Conservation (phyloP, 164 flowering plant species). For the Vitis rupestris region DNA sequence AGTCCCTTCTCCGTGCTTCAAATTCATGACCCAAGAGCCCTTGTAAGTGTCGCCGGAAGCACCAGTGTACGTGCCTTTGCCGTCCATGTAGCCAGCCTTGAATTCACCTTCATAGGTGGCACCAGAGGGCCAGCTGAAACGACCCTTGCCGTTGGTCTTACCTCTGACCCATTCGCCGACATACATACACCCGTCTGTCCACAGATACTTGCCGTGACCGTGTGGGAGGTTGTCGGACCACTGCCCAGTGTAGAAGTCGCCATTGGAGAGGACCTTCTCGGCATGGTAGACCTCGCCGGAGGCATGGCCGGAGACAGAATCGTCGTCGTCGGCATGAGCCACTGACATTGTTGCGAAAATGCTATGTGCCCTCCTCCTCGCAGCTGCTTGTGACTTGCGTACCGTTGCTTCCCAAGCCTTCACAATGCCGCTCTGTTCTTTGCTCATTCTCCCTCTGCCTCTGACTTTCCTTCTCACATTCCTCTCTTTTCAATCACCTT, state of each 20-base stretch:
- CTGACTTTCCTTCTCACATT: conserved; percentile 3
- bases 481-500: conserved; percentile 2
- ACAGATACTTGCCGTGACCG: conserved; percentile 75
- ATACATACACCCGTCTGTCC: conserved; percentile 94
- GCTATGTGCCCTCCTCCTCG: conserved; percentile 36
- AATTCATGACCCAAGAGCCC: conserved; percentile 72
- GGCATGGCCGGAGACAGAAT: conserved; percentile 14
- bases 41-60: conserved; percentile 55
- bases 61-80: conserved; percentile 72
- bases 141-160: conserved; percentile 66
- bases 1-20: conserved; percentile 74
- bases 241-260: conserved; percentile 80
- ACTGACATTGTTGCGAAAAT: conserved; percentile 64
- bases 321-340: conserved; percentile 69
- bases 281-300: conserved; percentile 30
- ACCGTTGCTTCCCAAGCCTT: conserved; percentile 50
- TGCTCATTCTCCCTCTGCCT: conserved; percentile 36
- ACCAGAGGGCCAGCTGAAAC: conserved; percentile 87
- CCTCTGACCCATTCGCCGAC: conserved; percentile 83
- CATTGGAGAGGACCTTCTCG: conserved; percentile 58
- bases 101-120: conserved; percentile 90
- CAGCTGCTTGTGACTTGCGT: conserved; percentile 36
- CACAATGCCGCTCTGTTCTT: conserved; percentile 28
- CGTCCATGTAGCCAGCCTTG: conserved; percentile 80
- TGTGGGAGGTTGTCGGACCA: conserved; percentile 61